Evolutionary conservation across 1,139 yeast genomes (phyloP), one percentile per base, ranked within the genome.

Genomic region (Kazachstania sp.): DNA sequence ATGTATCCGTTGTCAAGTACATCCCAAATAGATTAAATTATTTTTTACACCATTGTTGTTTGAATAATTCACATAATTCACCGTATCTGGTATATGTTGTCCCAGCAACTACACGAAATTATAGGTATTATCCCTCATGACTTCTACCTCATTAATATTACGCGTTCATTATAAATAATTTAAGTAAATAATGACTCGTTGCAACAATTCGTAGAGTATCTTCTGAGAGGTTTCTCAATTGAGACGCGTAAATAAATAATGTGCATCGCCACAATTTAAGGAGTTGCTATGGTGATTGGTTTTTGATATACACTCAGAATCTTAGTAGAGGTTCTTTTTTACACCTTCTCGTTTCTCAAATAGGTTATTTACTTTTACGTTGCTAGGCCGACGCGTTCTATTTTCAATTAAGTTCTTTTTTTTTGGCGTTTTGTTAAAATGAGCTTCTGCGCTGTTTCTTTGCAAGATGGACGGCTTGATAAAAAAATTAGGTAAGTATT

Each of bases 341-440:
- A 4, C 28, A 23, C 28, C 6, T 7, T 23, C 28, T 7, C 6
- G 8, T 23, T 7, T 7, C 28, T 9, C 9, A 23, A 23, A 23
- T 23, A 23, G 28, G 34, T 16, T 31, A 30, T 29, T 26, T 38
- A 30, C 26, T 18, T 4, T 20, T 26, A 7, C 16, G 42, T 39
- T 39, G 42, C 16, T 34, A 18, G 35, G 42, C 42, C 42, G 42
- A 39, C 42, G 42, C 42, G 42, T 39, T 23, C 6, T 2, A 23
- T 23, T 23, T 31, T 15, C 2, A 3, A 16, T 15, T 12, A 2
- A 16, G 13, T 38, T 28, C 26, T 19, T 38, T 38, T 38, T 38
- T 38, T 38, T 38, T 38, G 34, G 41, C 41, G 41, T 38, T 26
- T 18, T 28, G 6, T 4, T 4, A 23, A 9, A 23, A 7, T 23